Base-by-base conservation (phyloP, 495 filamentous ascomycete species). In the Xylaria palmicola region DNA sequence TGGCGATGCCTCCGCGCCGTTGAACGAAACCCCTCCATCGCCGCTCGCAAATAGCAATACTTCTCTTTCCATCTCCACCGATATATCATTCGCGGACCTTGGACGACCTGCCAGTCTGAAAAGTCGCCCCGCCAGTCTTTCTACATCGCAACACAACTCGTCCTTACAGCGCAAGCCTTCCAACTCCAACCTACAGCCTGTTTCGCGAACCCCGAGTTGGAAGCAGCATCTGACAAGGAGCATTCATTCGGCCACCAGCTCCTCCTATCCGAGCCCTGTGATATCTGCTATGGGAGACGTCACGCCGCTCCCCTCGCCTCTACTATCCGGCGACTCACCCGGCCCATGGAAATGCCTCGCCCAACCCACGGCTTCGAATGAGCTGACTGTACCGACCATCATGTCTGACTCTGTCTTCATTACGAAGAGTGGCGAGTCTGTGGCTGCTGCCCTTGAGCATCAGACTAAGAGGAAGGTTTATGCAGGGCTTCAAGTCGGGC, bases 281-380 rank as follows among this genome's bases (percentile, higher is more conserved):
- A 81, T 96, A 39, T 85, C 86, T 59, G 90, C 92, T 19, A 87
- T 97, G 85, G 84, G 85, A 39, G 91, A 97, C 68, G 87, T 98
- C 59, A 98, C 94, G 4, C 94, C 94, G 52, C 75, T 98, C 22
- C 94, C 94, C 10, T 97, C 94, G 5, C 94, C 94, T 7, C 82
- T 97, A 39, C 78, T 90, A 59, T 82, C 82, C 7, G 77, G 77
- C 60, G 87, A 88, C 44, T 91, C 89, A 7, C 89, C 93, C n/a
- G 83, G 83, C 5, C 86, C 86, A 20, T 90, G 88, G 87, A 85
- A 78, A 66, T 78, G 75, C 66, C 71, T 84, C 19, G 62, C 70
- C 32, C 71, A 75, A 36, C 69, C 81, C 66, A 65, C 70, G 51
- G 47, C 70, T 63, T 69, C 80, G 54, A 74, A 69, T 66, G 75